These are phyloP conservation scores for Chrysopogon serrulatus DNA, from an alignment of 176 grass and related monocot species.

Conservation along the genomic window DNA sequence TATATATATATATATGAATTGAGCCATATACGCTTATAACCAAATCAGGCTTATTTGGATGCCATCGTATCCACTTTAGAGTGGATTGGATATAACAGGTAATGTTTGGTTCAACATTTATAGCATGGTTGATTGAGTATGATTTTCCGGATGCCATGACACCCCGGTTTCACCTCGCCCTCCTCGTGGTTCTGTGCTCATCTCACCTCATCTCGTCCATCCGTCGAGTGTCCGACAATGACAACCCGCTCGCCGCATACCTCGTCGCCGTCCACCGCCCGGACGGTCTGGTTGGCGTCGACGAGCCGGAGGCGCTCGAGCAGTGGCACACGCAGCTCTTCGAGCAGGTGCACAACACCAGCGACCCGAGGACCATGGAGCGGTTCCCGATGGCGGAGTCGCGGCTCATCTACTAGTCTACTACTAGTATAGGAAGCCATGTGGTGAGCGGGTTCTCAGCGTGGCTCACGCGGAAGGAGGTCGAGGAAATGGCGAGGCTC, in stretches of 20 bases:
- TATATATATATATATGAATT: too few species aligned
- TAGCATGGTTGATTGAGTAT: too few species aligned
- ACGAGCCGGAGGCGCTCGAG: not conserved
- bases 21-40: too few species aligned
- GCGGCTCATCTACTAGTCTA: slow-evolving; percentile 41
- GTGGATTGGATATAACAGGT: too few species aligned
- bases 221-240: not conserved
- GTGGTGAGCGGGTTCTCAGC: slow-evolving; percentile 50
- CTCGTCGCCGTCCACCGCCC: slow-evolving; percentile 20
- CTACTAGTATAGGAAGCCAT: too few species aligned
- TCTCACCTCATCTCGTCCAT: slow-evolving; percentile 9
- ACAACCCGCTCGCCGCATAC: not conserved
- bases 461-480: slow-evolving; percentile 26
- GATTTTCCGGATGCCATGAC: too few species aligned
- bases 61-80: too few species aligned
- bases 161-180: not conserved
- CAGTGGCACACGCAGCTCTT: slow-evolving; percentile 26
- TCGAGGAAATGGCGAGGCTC: slow-evolving; percentile 4
- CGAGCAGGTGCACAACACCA: not conserved
- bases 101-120: too few species aligned
- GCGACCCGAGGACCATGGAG: not conserved
- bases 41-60: too few species aligned
- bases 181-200: not conserved
- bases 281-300: not conserved
- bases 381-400: slow-evolving; percentile 14